Base-by-base conservation (phyloP, 805 yeast species). In the Candida quercuum region DNA sequence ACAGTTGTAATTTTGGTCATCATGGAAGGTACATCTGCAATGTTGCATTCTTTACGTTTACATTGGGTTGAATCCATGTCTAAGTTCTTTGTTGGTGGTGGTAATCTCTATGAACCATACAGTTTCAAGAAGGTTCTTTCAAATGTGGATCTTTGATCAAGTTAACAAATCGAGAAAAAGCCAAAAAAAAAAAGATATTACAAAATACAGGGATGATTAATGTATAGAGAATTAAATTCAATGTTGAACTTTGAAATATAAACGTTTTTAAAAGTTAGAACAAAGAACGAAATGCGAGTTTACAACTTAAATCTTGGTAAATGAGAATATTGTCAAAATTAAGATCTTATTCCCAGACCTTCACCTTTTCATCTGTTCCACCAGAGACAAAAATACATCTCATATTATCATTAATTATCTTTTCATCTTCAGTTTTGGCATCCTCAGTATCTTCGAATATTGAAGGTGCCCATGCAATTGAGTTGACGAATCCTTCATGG, bases 31-130 rank as follows among this genome's bases (percentile, higher is more conserved):
- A 93, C 99, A 0, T 87, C 96, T 23, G 99, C 99, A 25, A 93
- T 93, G 99, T 76, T 93, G 57, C 99, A 93, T 66, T 84, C 97
- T 19, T 75, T 93, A 56, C 86, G 99, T 72, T 74, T 93, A 55
- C 99, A 93, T 63, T 93, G 99, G 99, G 99, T 93, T 45, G 99
- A 93, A 67, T 81, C 96, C 23, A 93, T 93, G 99, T 87, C 97
- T 43, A 93, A 93, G 68, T 94, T 83, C 67, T 93, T 89, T 56
- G 93, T 84, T 56, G 99, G 99, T 60, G 98, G 91, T 61, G 99
- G 99, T 49, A 71, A 77, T 46, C 76, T 86, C 6, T 93, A 86
- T 59, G 80, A 75, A 44, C 98, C 99, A 21, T 93, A 86, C 57
- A 74, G 82, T 4, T 89, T 91, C 43, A 60, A 63, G 30, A 40